phyloP scores from a whole-genome alignment of 1,284 basidiomycete species.

The Ustilago loliicola region DNA sequence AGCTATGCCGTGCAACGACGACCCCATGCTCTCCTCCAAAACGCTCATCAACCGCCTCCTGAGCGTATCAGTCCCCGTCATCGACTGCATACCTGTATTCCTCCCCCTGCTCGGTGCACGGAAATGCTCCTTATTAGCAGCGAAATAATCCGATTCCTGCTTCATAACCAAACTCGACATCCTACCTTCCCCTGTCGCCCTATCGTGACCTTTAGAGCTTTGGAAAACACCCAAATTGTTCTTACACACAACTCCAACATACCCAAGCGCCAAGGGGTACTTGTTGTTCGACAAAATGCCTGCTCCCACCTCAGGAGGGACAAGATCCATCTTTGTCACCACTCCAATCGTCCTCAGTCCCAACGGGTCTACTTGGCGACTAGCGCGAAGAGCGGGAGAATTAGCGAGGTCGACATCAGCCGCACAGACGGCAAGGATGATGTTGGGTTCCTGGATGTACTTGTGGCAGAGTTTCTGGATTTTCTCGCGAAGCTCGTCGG shows the following conservation, averaged over 20 bases:
- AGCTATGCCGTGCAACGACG: slow-evolving; percentile 91
- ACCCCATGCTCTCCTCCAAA: slow-evolving; percentile 95
- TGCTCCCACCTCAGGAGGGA: slow-evolving; percentile 85
- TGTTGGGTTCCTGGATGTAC: slow-evolving; percentile 97
- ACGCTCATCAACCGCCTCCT: slow-evolving; percentile 93
- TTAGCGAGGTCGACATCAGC: slow-evolving; percentile 99
- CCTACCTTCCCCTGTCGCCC: slow-evolving; percentile 50
- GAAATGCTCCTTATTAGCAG: slow-evolving; percentile 80
- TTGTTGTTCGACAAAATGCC: slow-evolving; percentile 87
- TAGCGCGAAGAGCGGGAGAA: slow-evolving; percentile 92
- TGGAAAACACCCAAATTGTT: slow-evolving; percentile 54
- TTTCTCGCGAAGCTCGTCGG: slow-evolving; percentile 92
- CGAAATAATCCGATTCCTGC: slow-evolving; percentile 86
- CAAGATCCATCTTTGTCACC: slow-evolving; percentile 98
- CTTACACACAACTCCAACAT: slow-evolving; percentile 92
- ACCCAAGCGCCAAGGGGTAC: slow-evolving; percentile 97
- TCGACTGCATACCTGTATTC: slow-evolving; percentile 72
- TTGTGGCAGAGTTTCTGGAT: slow-evolving; percentile 90
- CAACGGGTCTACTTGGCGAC: slow-evolving; percentile 91
- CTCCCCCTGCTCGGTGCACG: slow-evolving; percentile 71
- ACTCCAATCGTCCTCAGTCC: slow-evolving; percentile 96
- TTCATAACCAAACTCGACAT: slow-evolving; percentile 75
- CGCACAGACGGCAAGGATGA: slow-evolving; percentile 96
- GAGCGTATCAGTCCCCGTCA: slow-evolving; percentile 91
- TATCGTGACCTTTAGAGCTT: slow-evolving; percentile 55